Evolutionary conservation across 2,329 filamentous ascomycete genomes (phyloP), one percentile per base, ranked within the genome.

Genomic region (Grosmannia clavigera): DNA sequence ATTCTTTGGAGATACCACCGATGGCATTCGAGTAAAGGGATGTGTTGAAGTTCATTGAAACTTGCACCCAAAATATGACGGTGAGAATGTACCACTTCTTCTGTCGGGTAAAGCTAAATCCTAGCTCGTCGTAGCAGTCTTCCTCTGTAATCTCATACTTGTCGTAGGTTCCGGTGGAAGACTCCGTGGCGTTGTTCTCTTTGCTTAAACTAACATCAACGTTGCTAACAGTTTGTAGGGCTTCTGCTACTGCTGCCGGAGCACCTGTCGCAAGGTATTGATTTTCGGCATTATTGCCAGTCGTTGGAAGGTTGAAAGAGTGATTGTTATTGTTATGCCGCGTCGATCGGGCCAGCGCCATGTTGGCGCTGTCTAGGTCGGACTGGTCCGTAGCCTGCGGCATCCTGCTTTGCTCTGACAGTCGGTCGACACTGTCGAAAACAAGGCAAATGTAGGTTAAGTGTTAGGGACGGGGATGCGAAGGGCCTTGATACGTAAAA

Each of bases 31-130:
- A 87, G 72, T 88, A 89, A 7, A 89, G 76, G 58, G 82, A 85
- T 3, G 86, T 87, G 73, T 89, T 89, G 76, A 89, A 87, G 75
- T 89, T 89, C 86, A 89, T 89, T 3, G 86, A 88, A 1, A 84
- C 81, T 68, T 89, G 86, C 5, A 89, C 85, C 65, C 85, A 74
- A 74, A 88, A 88, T 70, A 89, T 87, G 69, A 88, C 78, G n/a
- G 78, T 79, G 60, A 89, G 79, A 66, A 89, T 87, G 67, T 76
- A 81, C 86, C 86, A 90, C 73, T 90, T 90, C 73, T 83, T 86
- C 74, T 73, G 78, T 14, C 64, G 70, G 0, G 84, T 73, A 64
- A 81, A 89, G 10, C 75, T 74, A 68, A 78, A 88, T 58, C 84
- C 85, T 0, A 90, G 76, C 67, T 88, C 77, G 25, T 81, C 76